Base-by-base conservation (phyloP, 2,329 filamentous ascomycete genomes). In the Colletotrichum karsti region DNA sequence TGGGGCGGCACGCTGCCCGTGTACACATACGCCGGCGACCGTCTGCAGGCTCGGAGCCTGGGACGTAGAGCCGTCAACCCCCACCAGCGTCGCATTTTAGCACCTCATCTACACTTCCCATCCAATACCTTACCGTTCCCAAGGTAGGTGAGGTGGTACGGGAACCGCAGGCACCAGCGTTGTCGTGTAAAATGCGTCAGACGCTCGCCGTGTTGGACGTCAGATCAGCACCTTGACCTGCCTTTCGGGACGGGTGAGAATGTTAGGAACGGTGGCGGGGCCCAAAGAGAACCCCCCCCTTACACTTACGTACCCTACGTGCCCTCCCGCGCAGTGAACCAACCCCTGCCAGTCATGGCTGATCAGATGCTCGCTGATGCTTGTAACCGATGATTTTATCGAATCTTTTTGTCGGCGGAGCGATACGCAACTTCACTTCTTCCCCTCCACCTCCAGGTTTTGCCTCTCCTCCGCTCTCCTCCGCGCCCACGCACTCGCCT, bases 381-480 rank as follows among this genome's bases (percentile, higher is more conserved):
- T 48, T 64, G 51, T 56, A 58, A 22, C 48, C 55, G 53, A 53
- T 68, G 61, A 68, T 68, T 65, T 64, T 58, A 30, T 64, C 26
- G 51, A 57, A 59, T 68, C 46, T 42, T 65, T 50, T 44, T 39
- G 18, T 54, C 28, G 53, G 35, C 44, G 37, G 28, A 41, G 56
- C 42, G 41, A 24, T 33, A 50, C 24, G 41, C 53, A 53, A 54
- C 48, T 35, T 59, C 37, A 65, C 13, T 37, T 59, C 39, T 54
- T 28, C 24, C 46, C 60, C 46, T 64, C 39, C 39, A 48, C 24
- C 46, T 64, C 39, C 39, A 48, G 22, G 28, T 35, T 26, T 46
- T 26, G 26, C 24, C 42, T 24, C 26, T 22, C 63, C 33, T 50
- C n/a, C 30, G 12, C 35, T 30, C 10, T 12, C 24, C 26, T 62